These are phyloP conservation scores for Thielaviopsis punctulata DNA, from an alignment of 2,329 filamentous ascomycete species.

Conservation along the genomic window DNA sequence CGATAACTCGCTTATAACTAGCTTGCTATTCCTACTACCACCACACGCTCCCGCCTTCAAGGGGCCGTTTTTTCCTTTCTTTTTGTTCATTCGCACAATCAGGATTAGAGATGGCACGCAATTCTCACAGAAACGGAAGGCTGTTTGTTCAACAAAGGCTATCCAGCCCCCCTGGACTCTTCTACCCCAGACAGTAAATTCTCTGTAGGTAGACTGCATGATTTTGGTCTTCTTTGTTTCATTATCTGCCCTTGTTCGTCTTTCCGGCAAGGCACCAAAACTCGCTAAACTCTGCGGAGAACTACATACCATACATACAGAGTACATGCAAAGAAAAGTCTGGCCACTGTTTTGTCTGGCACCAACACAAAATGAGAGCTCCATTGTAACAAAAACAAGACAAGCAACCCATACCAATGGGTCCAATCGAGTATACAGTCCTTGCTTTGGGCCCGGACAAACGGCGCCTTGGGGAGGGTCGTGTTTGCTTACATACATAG, in stretches of 20 bases:
- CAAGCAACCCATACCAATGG: neutral
- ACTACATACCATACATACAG: too few species aligned
- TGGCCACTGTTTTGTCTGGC: neutral
- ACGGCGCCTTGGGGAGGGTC: neutral
- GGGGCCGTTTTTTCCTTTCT: neutral
- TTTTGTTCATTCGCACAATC: neutral
- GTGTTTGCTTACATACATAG: too few species aligned
- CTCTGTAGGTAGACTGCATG: too few species aligned
- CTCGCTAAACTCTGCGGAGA: too few species aligned
- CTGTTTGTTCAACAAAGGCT: neutral
- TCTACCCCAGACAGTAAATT: too few species aligned
- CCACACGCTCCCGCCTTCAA: neutral
- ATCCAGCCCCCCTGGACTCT: neutral
- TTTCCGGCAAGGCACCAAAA: too few species aligned
- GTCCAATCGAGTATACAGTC: neutral
- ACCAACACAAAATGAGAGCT: neutral
- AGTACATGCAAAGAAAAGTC: neutral
- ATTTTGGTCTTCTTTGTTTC: too few species aligned
- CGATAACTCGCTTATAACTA: too few species aligned
- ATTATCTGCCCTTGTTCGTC: too few species aligned
- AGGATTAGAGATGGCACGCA: neutral
- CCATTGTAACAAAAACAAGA: neutral
- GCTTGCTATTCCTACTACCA: too few species aligned
- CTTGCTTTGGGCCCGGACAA: neutral
- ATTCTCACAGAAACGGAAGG: neutral